A percentile compares a stretch with the other conserved stretches of the same genome.
Evolutionary conservation across 495 filamentous ascomycete species (phyloP).

Genomic region (Podospora sp.): DNA sequence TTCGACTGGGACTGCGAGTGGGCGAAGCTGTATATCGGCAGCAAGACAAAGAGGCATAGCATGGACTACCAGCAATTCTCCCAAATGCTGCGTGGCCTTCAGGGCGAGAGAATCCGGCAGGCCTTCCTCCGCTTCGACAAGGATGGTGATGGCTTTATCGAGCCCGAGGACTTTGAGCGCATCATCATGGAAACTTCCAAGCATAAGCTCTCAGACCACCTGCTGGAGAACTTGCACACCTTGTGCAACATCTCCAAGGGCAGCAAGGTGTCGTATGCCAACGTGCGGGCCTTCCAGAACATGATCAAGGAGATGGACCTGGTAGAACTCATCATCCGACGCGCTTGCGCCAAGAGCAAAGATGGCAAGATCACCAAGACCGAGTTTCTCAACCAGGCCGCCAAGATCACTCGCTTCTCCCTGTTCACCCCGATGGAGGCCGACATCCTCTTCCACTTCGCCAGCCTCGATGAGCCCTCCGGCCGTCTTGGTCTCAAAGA

Average conservation of each 20-base stretch:
- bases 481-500: constrained; percentile 80
- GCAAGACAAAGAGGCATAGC: constrained; percentile 77
- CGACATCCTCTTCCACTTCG: constrained; percentile 98
- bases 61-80: constrained; percentile 97
- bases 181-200: constrained; percentile 92
- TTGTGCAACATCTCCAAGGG: constrained; percentile 92
- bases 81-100: constrained; percentile 94
- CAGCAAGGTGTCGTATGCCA: constrained; percentile 94
- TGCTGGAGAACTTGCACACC: constrained; percentile 89
- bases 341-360: constrained; percentile 76
- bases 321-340: constrained; percentile 86
- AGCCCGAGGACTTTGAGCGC: constrained; percentile 92
- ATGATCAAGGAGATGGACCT: constrained; percentile 97
- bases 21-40: constrained; percentile 92
- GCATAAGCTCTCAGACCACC: constrained; percentile 96
- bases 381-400: constrained; percentile 94
- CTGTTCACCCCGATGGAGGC: constrained; percentile 98
- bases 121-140: constrained; percentile 92
- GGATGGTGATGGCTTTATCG: constrained; percentile 95
- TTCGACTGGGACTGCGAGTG: constrained; percentile 98
- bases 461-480: constrained; percentile 84
- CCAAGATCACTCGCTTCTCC: constrained; percentile 85
- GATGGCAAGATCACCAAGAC: constrained; percentile 93
- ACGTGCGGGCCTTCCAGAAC: constrained; percentile 96
- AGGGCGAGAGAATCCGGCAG: constrained; percentile 92